These are phyloP conservation scores for Solanum pinnatisectum DNA, from an alignment of 257 asterid genomes.

Conservation along the genomic window DNA sequence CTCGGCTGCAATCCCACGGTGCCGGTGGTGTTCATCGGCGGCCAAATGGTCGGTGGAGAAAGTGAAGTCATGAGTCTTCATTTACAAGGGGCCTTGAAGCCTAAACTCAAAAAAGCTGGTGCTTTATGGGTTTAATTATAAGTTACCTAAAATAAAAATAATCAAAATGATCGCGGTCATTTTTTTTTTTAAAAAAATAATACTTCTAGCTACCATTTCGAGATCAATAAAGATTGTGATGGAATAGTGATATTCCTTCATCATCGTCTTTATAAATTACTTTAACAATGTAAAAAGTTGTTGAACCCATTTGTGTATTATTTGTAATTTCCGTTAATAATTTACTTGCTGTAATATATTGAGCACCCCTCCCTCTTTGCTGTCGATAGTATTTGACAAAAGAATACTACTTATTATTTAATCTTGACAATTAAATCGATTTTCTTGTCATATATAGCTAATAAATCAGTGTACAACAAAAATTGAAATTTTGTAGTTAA, in stretches of 20 bases:
- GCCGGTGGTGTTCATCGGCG: conserved; percentile 73
- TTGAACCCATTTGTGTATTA: no score
- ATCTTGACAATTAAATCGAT: no score
- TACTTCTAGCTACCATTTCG: neutral
- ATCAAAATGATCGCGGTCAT: neutral
- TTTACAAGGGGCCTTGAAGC: conserved; percentile 45
- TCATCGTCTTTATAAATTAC: neutral
- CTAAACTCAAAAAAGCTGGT: conserved; percentile 66
- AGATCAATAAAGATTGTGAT: neutral
- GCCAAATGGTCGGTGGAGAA: conserved; percentile 59
- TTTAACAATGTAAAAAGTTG: neutral
- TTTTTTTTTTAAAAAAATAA: neutral
- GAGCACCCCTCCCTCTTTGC: no score
- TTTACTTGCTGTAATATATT: no score
- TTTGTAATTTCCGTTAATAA: no score
- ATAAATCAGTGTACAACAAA: no score
- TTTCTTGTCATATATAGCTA: no score
- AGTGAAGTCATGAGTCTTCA: conserved; percentile 75
- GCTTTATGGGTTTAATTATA: conserved; percentile 53
- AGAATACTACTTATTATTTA: no score
- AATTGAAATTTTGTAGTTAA: no score
- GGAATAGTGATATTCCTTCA: neutral
- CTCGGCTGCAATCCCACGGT: conserved; percentile 42
- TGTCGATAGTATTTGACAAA: no score
- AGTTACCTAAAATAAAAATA: neutral